A percentile compares a stretch with the other conserved stretches of the same genome.
These are phyloP conservation scores for Starmerella sp. DNA, from an alignment of 805 yeast species.

Conservation along the genomic window DNA sequence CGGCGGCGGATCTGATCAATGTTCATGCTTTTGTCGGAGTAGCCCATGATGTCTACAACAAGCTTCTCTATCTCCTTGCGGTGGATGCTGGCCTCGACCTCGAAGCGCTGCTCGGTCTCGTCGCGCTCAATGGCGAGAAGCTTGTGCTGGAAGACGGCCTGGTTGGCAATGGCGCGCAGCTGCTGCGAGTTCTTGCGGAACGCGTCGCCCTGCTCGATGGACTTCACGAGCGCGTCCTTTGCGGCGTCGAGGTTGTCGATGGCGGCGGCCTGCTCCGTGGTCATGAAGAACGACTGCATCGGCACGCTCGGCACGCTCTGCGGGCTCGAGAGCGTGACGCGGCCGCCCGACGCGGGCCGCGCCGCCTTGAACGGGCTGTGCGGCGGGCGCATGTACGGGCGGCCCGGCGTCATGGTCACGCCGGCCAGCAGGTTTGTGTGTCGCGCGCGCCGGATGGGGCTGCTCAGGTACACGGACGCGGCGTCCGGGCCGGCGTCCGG, in stretches of 20 bases:
- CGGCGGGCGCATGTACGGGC: conserved; percentile 12
- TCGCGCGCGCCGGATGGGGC: conserved; percentile 16
- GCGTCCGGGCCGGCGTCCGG: neutral
- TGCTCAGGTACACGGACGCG: conserved; percentile 16
- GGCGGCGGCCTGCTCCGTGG: conserved; percentile 14
- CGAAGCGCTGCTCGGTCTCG: conserved; percentile 37
- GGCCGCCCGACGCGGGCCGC: conserved; percentile 4
- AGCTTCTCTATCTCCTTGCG: conserved; percentile 39
- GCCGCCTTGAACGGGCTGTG: conserved; percentile 7
- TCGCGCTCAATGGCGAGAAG: conserved; percentile 35
- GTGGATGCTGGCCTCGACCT: conserved; percentile 38
- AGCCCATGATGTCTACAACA: conserved; percentile 30
- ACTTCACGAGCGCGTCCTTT: conserved; percentile 13
- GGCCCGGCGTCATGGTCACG: conserved; percentile 21
- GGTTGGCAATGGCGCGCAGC: conserved; percentile 22
- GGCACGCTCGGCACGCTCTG: conserved; percentile 21
- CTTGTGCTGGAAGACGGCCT: conserved; percentile 29
- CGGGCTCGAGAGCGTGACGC: conserved; percentile 6
- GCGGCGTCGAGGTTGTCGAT: conserved; percentile 12
- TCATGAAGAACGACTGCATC: conserved; percentile 19
- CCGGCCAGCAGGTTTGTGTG: conserved; percentile 1
- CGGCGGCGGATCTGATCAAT: conserved; percentile 31
- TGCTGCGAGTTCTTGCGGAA: conserved; percentile 22
- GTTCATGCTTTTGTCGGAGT: conserved; percentile 28
- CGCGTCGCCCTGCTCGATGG: conserved; percentile 21